phyloP scores from a whole-genome alignment of 768 basidiomycete genomes.

The Auriculariales sp. region DNA sequence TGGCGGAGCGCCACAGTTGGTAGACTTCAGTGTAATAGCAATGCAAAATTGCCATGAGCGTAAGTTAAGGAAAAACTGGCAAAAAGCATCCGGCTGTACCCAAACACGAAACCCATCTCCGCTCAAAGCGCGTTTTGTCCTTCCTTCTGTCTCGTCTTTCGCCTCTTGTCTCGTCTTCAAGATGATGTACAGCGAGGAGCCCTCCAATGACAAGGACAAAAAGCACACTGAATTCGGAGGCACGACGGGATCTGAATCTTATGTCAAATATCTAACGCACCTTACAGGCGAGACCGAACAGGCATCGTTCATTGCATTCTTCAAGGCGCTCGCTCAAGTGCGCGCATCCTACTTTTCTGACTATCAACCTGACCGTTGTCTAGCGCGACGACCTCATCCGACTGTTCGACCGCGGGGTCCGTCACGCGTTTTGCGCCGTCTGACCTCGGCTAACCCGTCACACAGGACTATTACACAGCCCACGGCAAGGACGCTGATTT shows the following conservation, averaged over 20 bases:
- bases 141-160: too few relatives aligned
- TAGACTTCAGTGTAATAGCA: too few relatives aligned
- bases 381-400: conserved; percentile 54
- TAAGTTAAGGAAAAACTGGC: too few relatives aligned
- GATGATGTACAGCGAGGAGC: not conserved
- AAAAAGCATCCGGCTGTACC: too few relatives aligned
- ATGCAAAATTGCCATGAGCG: too few relatives aligned
- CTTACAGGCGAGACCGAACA: not conserved
- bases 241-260: not conserved
- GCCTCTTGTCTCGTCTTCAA: not conserved
- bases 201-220: not conserved
- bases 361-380: not conserved
- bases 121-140: too few relatives aligned
- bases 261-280: not conserved
- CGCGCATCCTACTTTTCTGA: not conserved
- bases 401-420: conserved; percentile 57
- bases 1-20: too few relatives aligned
- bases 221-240: not conserved
- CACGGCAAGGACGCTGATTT: conserved; percentile 84
- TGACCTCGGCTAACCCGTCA: not conserved
- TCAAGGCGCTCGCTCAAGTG: conserved; percentile 21
- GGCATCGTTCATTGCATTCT: conserved; percentile 11
- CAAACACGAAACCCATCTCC: too few relatives aligned
- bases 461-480: conserved; percentile 62
- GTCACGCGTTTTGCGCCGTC: not conserved